phyloP scores from a whole-genome alignment of 2,329 filamentous ascomycete genomes.

The Penicillium thymicola region DNA sequence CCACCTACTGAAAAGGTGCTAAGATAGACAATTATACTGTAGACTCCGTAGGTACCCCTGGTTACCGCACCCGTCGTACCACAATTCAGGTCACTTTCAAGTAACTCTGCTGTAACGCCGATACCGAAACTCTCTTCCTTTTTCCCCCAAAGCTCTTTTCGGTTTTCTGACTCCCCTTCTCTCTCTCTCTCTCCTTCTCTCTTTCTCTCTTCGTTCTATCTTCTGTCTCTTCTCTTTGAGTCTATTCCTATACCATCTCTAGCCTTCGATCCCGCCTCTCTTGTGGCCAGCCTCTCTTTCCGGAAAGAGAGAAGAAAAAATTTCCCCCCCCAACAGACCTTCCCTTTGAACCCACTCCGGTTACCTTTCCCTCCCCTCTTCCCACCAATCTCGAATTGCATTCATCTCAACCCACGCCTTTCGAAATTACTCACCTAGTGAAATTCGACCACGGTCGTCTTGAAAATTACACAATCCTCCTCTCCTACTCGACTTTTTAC shows the following conservation, averaged over 20 bases:
- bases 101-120: slow-evolving; percentile 13
- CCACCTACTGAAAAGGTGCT: slow-evolving; percentile 20
- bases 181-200: background rate
- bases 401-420: background rate
- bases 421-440: slow-evolving; percentile 6
- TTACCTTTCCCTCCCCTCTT: slow-evolving; percentile 3
- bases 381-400: slow-evolving; percentile 7
- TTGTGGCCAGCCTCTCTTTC: slow-evolving; percentile 10
- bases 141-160: slow-evolving; percentile 12
- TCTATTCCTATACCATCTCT: slow-evolving; percentile 1
- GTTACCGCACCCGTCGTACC: slow-evolving; percentile 1
- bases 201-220: background rate
- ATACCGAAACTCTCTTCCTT: slow-evolving; percentile 14
- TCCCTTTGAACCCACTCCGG: background rate
- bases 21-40: slow-evolving; percentile 17
- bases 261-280: background rate
- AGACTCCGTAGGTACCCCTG: slow-evolving; percentile 4
- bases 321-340: background rate
- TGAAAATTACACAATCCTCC: background rate
- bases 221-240: slow-evolving; percentile 3
- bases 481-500: slow-evolving; percentile 5
- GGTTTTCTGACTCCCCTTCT: slow-evolving; percentile 1
- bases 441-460: slow-evolving; percentile 12
- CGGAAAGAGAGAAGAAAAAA: background rate
- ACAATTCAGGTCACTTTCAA: slow-evolving; percentile 1